Evolutionary conservation across 192 early-diverging fungal species (phyloP).

Genomic region (Coemansia sp.): DNA sequence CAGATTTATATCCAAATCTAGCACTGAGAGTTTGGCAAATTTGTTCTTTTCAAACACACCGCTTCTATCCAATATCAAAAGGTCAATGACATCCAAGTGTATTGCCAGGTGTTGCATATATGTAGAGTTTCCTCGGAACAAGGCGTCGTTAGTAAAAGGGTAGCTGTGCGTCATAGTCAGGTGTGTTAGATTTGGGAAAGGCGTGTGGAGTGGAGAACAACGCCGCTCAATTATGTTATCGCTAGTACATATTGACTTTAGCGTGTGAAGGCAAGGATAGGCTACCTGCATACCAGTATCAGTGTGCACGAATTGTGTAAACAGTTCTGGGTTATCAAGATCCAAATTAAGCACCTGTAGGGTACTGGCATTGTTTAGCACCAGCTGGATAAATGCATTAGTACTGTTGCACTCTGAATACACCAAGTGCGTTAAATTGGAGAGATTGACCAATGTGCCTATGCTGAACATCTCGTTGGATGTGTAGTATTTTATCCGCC

Average conservation of each 20-base stretch:
- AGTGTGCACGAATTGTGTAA: constrained; percentile 2
- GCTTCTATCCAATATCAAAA: background rate
- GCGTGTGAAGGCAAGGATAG: background rate
- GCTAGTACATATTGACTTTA: background rate
- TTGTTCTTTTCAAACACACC: background rate
- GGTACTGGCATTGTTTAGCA: constrained; percentile 9
- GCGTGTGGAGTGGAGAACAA: background rate
- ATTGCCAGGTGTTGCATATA: constrained; percentile 14
- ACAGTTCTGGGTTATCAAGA: background rate
- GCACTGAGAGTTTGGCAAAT: background rate
- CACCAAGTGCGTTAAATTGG: constrained; percentile 11
- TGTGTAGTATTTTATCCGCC: constrained; percentile 13
- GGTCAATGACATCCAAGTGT: background rate
- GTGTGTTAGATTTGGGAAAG: background rate
- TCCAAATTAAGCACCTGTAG: constrained; percentile 19
- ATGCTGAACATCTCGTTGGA: constrained; percentile 1
- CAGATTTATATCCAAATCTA: constrained; percentile 15
- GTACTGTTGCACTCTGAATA: constrained; percentile 23
- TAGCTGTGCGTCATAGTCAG: constrained; percentile 13
- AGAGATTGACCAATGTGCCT: background rate
- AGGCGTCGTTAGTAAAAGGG: constrained; percentile 15
- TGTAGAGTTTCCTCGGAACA: constrained; percentile 21
- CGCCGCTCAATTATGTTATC: background rate
- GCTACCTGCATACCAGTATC: background rate
- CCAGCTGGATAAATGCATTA: constrained; percentile 14